A percentile compares a stretch with the other conserved stretches of the same genome.
phyloP scores from a whole-genome alignment of 1,139 yeast species.

The Kodamaea anthophila region DNA sequence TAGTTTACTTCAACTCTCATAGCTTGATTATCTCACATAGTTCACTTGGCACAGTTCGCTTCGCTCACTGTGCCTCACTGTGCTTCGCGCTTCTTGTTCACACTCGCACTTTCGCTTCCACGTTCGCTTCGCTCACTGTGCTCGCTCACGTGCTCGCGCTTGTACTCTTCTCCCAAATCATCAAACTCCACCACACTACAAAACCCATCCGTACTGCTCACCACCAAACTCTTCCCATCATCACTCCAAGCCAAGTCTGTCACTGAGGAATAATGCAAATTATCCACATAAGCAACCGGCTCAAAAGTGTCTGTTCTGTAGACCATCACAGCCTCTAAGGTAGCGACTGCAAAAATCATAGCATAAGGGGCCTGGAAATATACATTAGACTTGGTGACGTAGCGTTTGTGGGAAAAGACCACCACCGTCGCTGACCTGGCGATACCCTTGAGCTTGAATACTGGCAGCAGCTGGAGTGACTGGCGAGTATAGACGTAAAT shows the following conservation, averaged over 20 bases:
- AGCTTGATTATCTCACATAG: too few species aligned
- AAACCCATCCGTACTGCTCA: slow-evolving; percentile 93
- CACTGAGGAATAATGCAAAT: slow-evolving; percentile 80
- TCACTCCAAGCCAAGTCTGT: slow-evolving; percentile 84
- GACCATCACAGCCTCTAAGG: slow-evolving; percentile 77
- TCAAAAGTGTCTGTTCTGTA: slow-evolving; percentile 68
- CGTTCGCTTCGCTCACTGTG: too few species aligned
- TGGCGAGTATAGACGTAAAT: slow-evolving; percentile 72
- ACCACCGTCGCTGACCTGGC: slow-evolving; percentile 81
- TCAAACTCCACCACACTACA: slow-evolving; percentile 63
- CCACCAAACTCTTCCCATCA: slow-evolving; percentile 66
- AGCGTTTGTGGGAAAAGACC: slow-evolving; percentile 65
- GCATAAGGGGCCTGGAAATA: slow-evolving; percentile 59
- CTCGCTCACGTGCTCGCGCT: too few species aligned
- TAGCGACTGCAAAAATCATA: slow-evolving; percentile 87
- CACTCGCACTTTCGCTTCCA: too few species aligned
- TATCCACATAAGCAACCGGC: slow-evolving; percentile 72
- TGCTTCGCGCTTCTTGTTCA: too few species aligned
- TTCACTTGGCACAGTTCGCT: too few species aligned
- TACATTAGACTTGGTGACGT: slow-evolving; percentile 24
- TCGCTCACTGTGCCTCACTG: too few species aligned
- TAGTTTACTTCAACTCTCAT: too few species aligned
- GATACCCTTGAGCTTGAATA: slow-evolving; percentile 72
- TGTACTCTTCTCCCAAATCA: too few species aligned
- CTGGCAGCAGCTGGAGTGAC: slow-evolving; percentile 62